phyloP scores from a whole-genome alignment of 768 basidiomycete species.

The Lactifluus subvellereus region DNA sequence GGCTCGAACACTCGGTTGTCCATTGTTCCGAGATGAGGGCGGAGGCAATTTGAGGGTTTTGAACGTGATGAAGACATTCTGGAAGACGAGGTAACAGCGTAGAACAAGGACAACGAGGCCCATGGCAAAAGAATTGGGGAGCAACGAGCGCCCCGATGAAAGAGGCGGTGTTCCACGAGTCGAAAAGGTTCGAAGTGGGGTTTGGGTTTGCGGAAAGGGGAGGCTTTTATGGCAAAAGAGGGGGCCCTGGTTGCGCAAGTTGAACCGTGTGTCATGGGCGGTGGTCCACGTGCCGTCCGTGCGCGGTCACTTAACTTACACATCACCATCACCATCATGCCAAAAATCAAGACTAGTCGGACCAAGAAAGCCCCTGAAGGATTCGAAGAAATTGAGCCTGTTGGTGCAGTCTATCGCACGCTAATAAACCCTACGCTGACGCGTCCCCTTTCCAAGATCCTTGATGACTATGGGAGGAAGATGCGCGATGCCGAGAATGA shows the following conservation, averaged over 20 bases:
- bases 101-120: slow-evolving; percentile 61
- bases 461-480: slow-evolving; percentile 98
- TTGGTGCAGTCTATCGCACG: slow-evolving; percentile 32
- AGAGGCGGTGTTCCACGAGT: slow-evolving; percentile 19
- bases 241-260: slow-evolving; percentile 19
- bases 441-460: slow-evolving; percentile 48
- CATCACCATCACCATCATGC: slow-evolving; percentile 48
- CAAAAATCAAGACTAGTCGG: slow-evolving; percentile 86
- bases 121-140: slow-evolving; percentile 38
- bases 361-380: slow-evolving; percentile 96
- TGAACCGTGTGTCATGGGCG: slow-evolving; percentile 4
- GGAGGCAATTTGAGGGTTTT: slow-evolving; percentile 71
- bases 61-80: slow-evolving; percentile 81
- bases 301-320: neutral
- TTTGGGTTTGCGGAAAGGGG: slow-evolving; percentile 1
- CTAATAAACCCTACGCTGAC: neutral
- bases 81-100: slow-evolving; percentile 62
- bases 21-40: slow-evolving; percentile 46
- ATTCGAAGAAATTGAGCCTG: slow-evolving; percentile 86
- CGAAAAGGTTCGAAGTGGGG: slow-evolving; percentile 9
- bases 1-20: slow-evolving; percentile 60
- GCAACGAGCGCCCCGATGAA: slow-evolving; percentile 14
- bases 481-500: slow-evolving; percentile 99
- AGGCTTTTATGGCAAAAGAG: slow-evolving; percentile 10
- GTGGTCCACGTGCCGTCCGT: slow-evolving; percentile 12